Percentiles rank a stretch among this genome's conserved stretches.
Evolutionary conservation across 2,329 filamentous ascomycete species (phyloP).

Genomic region (Tolypocladium guangdongense): DNA sequence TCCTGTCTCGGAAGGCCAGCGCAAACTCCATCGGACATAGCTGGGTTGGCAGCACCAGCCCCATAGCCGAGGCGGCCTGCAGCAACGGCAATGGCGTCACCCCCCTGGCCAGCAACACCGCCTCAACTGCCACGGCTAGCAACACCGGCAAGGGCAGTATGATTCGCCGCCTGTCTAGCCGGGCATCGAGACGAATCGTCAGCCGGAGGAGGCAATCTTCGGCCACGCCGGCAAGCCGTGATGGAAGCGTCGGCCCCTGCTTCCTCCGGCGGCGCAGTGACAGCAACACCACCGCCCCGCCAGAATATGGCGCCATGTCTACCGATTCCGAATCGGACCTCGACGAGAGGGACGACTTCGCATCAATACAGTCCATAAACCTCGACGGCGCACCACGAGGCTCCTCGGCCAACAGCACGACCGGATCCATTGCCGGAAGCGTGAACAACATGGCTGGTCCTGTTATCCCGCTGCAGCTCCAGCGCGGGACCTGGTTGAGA

Average conservation of each 20-base stretch:
- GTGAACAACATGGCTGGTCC: constrained; percentile 47
- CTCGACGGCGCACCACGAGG: constrained; percentile 34
- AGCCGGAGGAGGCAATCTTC: constrained; percentile 65
- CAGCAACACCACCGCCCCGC: constrained; percentile 63
- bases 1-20: constrained; percentile 49
- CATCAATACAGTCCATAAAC: constrained; percentile 24
- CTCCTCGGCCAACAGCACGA: constrained; percentile 36
- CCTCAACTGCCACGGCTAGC: constrained; percentile 7
- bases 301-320: constrained; percentile 28
- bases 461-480: constrained; percentile 64
- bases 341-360: constrained; percentile 35
- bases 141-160: constrained; percentile 38
- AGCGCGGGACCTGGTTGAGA: constrained; percentile 65
- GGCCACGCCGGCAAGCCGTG: constrained; percentile 63
- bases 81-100: constrained; percentile 8
- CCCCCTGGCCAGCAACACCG: background rate
- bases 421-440: constrained; percentile 33
- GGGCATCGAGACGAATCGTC: constrained; percentile 58
- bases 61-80: constrained; percentile 33
- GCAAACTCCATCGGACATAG: constrained; percentile 54
- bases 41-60: constrained; percentile 43
- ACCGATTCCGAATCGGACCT: constrained; percentile 49
- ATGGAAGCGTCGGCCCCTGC: constrained; percentile 81
- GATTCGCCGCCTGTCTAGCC: constrained; percentile 77
- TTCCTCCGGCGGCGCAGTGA: constrained; percentile 82